phyloP scores from a whole-genome alignment of 805 yeast genomes.

The Starmerella asiatica region DNA sequence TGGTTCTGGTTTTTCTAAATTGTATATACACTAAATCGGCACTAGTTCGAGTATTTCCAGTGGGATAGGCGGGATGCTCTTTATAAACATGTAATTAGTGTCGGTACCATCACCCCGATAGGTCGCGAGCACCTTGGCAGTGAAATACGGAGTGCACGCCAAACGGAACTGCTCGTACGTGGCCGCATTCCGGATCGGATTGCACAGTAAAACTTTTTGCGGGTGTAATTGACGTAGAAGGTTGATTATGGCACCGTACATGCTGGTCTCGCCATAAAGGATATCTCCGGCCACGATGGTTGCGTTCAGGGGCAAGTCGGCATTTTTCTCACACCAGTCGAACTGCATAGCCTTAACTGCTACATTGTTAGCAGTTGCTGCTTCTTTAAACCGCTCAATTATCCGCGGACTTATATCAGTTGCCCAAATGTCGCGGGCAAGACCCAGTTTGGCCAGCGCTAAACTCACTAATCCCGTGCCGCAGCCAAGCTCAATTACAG shows the following conservation, averaged over 20 bases:
- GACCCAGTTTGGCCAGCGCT: slow-evolving; percentile 7
- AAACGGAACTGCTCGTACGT: slow-evolving; percentile 7
- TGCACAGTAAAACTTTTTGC: slow-evolving; percentile 2
- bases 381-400: neutral
- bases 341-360: neutral
- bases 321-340: slow-evolving; percentile 11
- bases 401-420: slow-evolving; percentile 15
- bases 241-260: slow-evolving; percentile 6
- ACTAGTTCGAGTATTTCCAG: slow-evolving; percentile 10
- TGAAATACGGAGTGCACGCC: slow-evolving; percentile 2
- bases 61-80: slow-evolving; percentile 15
- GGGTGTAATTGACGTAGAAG: slow-evolving; percentile 7
- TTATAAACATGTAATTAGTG: slow-evolving; percentile 12
- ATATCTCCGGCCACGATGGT: slow-evolving; percentile 15
- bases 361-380: neutral
- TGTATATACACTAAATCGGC: neutral
- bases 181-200: slow-evolving; percentile 13
- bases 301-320: slow-evolving; percentile 6
- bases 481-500: slow-evolving; percentile 13
- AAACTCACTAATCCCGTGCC: slow-evolving; percentile 19
- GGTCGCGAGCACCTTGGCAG: neutral
- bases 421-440: neutral
- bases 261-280: slow-evolving; percentile 10
- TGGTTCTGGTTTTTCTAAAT: slow-evolving; percentile 1
- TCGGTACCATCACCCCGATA: slow-evolving; percentile 1